Evolutionary conservation across 1,139 yeast genomes (phyloP).

Genomic region (Nadsonia starkeyi-henricii): DNA sequence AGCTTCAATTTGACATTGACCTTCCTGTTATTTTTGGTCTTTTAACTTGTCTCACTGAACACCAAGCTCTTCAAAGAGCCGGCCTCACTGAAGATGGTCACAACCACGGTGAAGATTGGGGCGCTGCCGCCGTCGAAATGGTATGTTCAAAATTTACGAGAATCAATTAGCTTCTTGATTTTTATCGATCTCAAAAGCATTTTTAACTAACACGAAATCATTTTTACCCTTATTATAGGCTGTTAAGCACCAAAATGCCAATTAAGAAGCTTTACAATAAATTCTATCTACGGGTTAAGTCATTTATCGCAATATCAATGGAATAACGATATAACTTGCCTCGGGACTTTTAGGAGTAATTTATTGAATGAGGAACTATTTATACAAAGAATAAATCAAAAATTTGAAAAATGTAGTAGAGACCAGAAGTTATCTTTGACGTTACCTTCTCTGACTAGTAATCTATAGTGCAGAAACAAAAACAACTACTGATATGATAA

Average conservation of each 20-base stretch:
- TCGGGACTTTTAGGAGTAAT: too few relatives aligned
- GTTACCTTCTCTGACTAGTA: too few relatives aligned
- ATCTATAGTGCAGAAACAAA: too few relatives aligned
- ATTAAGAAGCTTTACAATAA: background rate
- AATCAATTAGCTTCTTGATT: too few relatives aligned
- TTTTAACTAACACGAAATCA: background rate
- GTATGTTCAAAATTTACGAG: slow-evolving; percentile 12
- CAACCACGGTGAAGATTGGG: slow-evolving; percentile 98
- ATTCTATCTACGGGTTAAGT: too few relatives aligned
- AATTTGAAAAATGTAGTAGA: too few relatives aligned
- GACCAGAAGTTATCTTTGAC: too few relatives aligned
- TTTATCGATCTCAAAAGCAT: background rate
- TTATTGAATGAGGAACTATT: too few relatives aligned
- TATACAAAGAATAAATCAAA: too few relatives aligned
- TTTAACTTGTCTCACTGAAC: slow-evolving; percentile 83
- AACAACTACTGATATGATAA: too few relatives aligned
- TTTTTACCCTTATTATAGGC: background rate
- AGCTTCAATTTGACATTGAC: slow-evolving; percentile 51
- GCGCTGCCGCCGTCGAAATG: slow-evolving; percentile 98
- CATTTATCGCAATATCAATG: too few relatives aligned
- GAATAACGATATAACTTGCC: too few relatives aligned
- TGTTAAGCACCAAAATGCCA: background rate
- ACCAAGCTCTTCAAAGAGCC: slow-evolving; percentile 86
- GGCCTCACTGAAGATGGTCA: slow-evolving; percentile 71
- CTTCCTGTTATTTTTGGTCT: slow-evolving; percentile 88